These are phyloP conservation scores for Priceomyces fermenticarens DNA, from an alignment of 805 yeast species.

Conservation along the genomic window DNA sequence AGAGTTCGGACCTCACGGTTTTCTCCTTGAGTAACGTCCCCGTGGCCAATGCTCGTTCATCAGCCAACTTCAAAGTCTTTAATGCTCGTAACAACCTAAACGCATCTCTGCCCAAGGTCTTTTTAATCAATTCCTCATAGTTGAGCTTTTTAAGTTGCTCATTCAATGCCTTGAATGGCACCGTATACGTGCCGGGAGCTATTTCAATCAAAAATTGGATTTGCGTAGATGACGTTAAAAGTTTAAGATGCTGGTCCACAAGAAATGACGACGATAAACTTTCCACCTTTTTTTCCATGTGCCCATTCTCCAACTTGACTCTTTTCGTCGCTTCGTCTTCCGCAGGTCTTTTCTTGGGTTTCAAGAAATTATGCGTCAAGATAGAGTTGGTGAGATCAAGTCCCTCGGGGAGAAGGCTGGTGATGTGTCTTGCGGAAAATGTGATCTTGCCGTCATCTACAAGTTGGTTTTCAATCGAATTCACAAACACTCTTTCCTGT, in stretches of 20 bases:
- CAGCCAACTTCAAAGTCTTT: slow-evolving; percentile 64
- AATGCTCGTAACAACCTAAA: slow-evolving; percentile 77
- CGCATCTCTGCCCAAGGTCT: slow-evolving; percentile 63
- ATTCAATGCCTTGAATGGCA: slow-evolving; percentile 57
- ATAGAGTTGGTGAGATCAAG: slow-evolving; percentile 47
- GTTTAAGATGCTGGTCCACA: slow-evolving; percentile 64
- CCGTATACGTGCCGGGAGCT: slow-evolving; percentile 54
- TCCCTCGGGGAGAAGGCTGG: slow-evolving; percentile 34
- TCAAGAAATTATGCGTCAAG: slow-evolving; percentile 37
- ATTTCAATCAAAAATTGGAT: slow-evolving; percentile 60
- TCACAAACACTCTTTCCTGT: slow-evolving; percentile 24
- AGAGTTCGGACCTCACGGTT: slow-evolving; percentile 68
- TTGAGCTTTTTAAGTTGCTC: slow-evolving; percentile 46
- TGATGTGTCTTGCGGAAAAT: slow-evolving; percentile 32
- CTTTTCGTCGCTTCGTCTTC: slow-evolving; percentile 16
- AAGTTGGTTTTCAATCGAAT: slow-evolving; percentile 29
- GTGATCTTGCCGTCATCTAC: slow-evolving; percentile 35
- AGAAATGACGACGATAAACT: slow-evolving; percentile 20
- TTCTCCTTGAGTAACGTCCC: slow-evolving; percentile 74
- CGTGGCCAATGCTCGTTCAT: slow-evolving; percentile 79
- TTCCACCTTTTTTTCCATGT: slow-evolving; percentile 14
- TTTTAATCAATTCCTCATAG: slow-evolving; percentile 56
- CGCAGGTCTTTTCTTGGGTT: slow-evolving; percentile 26
- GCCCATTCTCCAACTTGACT: slow-evolving; percentile 28
- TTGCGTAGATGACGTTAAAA: slow-evolving; percentile 50